phyloP scores from a whole-genome alignment of 1,284 basidiomycete species.

The Sporisorium reilianum region DNA sequence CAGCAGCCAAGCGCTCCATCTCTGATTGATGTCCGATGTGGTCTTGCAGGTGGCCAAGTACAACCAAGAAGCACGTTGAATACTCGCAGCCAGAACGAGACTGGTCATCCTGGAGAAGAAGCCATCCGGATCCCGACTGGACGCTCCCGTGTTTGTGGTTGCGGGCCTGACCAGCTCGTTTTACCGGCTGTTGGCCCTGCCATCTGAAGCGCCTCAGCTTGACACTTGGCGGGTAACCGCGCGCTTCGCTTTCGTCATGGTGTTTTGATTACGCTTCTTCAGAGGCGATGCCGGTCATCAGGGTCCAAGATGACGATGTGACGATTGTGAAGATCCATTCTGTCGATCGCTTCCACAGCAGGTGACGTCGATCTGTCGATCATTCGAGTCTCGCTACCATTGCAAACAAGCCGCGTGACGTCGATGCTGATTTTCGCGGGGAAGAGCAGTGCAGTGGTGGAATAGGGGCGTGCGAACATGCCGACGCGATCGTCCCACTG shows the following conservation, averaged over 20 bases:
- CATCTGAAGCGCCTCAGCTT: neutral
- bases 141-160: neutral
- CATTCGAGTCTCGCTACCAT: neutral
- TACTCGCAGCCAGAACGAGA: neutral
- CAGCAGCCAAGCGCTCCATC: constrained; percentile 7
- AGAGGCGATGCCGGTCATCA: neutral
- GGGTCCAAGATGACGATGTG: neutral
- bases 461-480: constrained; percentile 3
- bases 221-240: neutral
- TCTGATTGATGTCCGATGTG: neutral
- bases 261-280: neutral
- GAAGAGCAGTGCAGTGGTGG: too few relatives aligned
- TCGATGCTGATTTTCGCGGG: neutral
- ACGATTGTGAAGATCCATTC: neutral
- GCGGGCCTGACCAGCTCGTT: neutral
- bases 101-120: too few relatives aligned
- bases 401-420: constrained; percentile 6
- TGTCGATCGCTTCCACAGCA: constrained; percentile 12
- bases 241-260: neutral
- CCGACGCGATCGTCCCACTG: constrained; percentile 3
- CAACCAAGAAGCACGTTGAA: too few relatives aligned
- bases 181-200: neutral
- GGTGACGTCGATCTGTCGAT: constrained; percentile 10
- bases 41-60: constrained; percentile 1
- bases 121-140: too few relatives aligned